phyloP scores from a whole-genome alignment of 345 rosid genomes.

The Corymbia maculata region DNA sequence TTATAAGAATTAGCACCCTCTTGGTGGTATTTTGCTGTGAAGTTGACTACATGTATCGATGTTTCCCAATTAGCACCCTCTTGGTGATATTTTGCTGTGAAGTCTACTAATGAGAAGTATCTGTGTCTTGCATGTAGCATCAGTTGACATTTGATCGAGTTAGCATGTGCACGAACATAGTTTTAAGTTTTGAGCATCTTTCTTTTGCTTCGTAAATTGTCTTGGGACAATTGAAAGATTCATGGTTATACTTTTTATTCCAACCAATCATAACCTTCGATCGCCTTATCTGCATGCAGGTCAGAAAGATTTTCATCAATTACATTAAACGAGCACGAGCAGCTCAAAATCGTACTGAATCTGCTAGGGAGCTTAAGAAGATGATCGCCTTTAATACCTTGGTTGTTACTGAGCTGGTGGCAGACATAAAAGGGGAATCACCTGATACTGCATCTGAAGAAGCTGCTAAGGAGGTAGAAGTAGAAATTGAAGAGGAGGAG shows the following conservation, averaged over 20 bases:
- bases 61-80: background rate
- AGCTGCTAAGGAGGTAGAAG: slow-evolving; percentile 25
- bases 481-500: slow-evolving; percentile 46
- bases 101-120: background rate
- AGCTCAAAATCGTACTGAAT: slow-evolving; percentile 61
- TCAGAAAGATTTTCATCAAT: slow-evolving; percentile 43
- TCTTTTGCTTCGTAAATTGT: background rate
- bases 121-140: background rate
- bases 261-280: background rate
- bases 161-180: background rate
- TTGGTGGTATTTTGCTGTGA: background rate
- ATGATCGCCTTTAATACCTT: slow-evolving; percentile 75
- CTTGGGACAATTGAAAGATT: background rate
- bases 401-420: slow-evolving; percentile 76
- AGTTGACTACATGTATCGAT: background rate
- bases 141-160: background rate
- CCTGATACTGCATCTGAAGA: slow-evolving; percentile 42
- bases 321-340: slow-evolving; percentile 73
- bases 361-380: slow-evolving; percentile 79
- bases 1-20: background rate
- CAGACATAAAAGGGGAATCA: slow-evolving; percentile 78
- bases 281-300: slow-evolving; percentile 32
- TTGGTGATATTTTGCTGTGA: background rate
- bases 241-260: background rate
- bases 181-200: background rate